These are phyloP conservation scores for Globisporangium recalcitrans DNA, from an alignment of 352 stramenopile genomes.

Conservation along the genomic window DNA sequence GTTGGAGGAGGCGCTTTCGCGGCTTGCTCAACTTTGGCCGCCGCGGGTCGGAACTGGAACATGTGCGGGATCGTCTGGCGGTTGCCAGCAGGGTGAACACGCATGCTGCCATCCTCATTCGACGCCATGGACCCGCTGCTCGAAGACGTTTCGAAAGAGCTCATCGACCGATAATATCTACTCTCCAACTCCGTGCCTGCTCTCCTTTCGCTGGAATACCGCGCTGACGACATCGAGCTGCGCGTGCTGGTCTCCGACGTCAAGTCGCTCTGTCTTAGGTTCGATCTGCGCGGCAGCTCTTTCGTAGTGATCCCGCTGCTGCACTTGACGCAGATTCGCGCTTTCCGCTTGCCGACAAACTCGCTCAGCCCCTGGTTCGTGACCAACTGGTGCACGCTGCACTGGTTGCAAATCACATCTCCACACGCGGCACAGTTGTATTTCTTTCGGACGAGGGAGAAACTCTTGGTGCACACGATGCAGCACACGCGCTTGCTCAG, in stretches of 20 bases:
- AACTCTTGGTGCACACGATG: conserved; percentile 75
- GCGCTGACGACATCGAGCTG: conserved; percentile 15
- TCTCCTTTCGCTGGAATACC: conserved; percentile 9
- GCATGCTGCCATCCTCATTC: conserved; percentile 23
- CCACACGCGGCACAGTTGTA: conserved; percentile 79
- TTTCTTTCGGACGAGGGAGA: conserved; percentile 82
- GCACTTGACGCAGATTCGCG: conserved; percentile 72
- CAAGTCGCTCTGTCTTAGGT: conserved; percentile 28
- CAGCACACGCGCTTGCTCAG: conserved; percentile 72
- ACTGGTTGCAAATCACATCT: conserved; percentile 80
- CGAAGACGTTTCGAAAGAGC: conserved; percentile 20
- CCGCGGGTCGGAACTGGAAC: conserved; percentile 53
- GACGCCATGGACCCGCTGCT: conserved; percentile 18
- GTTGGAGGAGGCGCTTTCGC: conserved; percentile 11
- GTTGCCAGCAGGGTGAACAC: conserved; percentile 27
- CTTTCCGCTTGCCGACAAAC: conserved; percentile 59
- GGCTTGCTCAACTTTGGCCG: conserved; percentile 22
- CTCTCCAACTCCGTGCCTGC: conserved; percentile 15
- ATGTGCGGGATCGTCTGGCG: conserved; percentile 40
- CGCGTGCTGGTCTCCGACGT: conserved; percentile 20
- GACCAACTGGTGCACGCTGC: conserved; percentile 72
- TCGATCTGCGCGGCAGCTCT: conserved; percentile 49
- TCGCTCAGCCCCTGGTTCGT: conserved; percentile 42
- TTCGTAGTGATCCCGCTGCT: conserved; percentile 52
- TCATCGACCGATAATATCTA: conserved; percentile 23